phyloP scores from a whole-genome alignment of 2,329 filamentous ascomycete genomes.

The Fusarium pseudograminearum region DNA sequence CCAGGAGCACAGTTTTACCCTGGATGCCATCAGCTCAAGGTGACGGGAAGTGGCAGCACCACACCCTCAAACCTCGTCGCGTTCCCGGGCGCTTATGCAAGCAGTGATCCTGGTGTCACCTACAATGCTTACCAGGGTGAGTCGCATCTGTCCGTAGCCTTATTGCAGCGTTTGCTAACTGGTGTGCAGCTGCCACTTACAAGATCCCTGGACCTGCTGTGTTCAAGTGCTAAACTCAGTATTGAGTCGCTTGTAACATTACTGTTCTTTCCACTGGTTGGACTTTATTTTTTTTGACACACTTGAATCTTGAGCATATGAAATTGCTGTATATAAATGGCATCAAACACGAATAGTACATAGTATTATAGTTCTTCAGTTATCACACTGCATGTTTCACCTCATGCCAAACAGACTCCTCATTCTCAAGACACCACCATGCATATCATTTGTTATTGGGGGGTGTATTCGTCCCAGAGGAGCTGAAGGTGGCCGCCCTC shows the following conservation, averaged over 20 bases:
- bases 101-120: slow-evolving; percentile 62
- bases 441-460: slow-evolving; percentile 8
- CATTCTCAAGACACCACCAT: neutral
- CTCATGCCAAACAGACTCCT: neutral
- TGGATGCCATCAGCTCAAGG: slow-evolving; percentile 68
- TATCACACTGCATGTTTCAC: neutral
- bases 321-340: slow-evolving; percentile 11
- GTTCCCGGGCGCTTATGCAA: slow-evolving; percentile 67
- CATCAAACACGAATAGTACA: slow-evolving; percentile 18
- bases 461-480: slow-evolving; percentile 22
- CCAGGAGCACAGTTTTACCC: slow-evolving; percentile 70
- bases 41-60: slow-evolving; percentile 62
- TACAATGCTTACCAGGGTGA: slow-evolving; percentile 64
- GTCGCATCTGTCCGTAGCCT: slow-evolving; percentile 11
- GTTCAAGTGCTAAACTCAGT: slow-evolving; percentile 57
- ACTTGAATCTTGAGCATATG: slow-evolving; percentile 6
- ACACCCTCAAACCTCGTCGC: slow-evolving; percentile 58
- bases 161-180: neutral
- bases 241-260: neutral
- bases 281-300: slow-evolving; percentile 12
- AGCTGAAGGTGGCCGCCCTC: slow-evolving; percentile 41
- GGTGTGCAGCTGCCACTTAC: slow-evolving; percentile 54
- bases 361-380: slow-evolving; percentile 13
- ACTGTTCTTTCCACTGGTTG: slow-evolving; percentile 22
- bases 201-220: slow-evolving; percentile 61